A percentile compares a stretch with the other conserved stretches of the same genome.
Evolutionary conservation across 2,329 filamentous ascomycete genomes (phyloP).

Genomic region (Chaetomiaceae sp.): DNA sequence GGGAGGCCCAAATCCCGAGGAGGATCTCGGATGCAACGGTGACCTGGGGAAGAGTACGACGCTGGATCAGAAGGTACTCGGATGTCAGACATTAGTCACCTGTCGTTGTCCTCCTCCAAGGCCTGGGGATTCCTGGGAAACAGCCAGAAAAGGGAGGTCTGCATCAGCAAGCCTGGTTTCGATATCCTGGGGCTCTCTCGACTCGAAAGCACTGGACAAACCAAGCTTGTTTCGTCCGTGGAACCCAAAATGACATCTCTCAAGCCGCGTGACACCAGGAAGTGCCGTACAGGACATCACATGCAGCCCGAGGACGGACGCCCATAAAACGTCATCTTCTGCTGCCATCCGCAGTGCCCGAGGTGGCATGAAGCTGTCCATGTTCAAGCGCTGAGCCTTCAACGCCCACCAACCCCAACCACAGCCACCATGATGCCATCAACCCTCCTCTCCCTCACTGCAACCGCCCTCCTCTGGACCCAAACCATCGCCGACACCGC

Average conservation of each 20-base stretch:
- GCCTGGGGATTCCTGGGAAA: neutral
- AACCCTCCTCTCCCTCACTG: neutral
- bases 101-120: too few species aligned
- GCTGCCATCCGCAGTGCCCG: too few species aligned
- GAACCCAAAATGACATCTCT: neutral
- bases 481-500: neutral
- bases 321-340: too few species aligned
- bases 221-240: neutral
- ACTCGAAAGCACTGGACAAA: neutral
- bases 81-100: slow-evolving; percentile 15
- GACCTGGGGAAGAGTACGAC: slow-evolving; percentile 1
- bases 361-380: too few species aligned
- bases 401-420: neutral
- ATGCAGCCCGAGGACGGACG: neutral
- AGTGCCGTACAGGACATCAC: neutral
- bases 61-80: neutral
- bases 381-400: neutral
- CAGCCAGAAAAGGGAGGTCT: neutral
- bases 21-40: slow-evolving; percentile 3
- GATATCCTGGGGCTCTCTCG: neutral
- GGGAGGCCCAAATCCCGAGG: neutral
- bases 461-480: neutral
- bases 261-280: neutral
- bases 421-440: neutral
- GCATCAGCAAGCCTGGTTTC: neutral